phyloP scores from a whole-genome alignment of 805 yeast species.

The Debaryomyces castellii region DNA sequence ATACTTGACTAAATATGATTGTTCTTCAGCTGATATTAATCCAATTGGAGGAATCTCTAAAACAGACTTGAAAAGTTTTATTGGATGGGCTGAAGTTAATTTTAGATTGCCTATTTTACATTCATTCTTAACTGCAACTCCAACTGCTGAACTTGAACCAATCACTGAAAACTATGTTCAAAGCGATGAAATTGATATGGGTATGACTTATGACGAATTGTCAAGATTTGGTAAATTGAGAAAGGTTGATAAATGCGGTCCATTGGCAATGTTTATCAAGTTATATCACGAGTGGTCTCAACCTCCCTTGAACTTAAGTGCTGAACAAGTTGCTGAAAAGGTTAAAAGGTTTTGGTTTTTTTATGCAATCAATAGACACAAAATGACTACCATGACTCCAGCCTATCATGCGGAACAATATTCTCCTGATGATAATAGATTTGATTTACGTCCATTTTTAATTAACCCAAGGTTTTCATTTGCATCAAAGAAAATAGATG shows the following conservation, averaged over 20 bases:
- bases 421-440: slow-evolving; percentile 97
- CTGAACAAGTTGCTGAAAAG: slow-evolving; percentile 84
- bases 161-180: slow-evolving; percentile 90
- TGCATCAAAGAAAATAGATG: slow-evolving; percentile 88
- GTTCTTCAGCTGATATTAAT: slow-evolving; percentile 95
- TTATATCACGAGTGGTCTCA: slow-evolving; percentile 92
- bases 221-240: slow-evolving; percentile 88
- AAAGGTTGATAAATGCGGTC: slow-evolving; percentile 93
- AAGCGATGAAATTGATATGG: slow-evolving; percentile 97
- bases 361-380: slow-evolving; percentile 94
- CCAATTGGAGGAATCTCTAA: slow-evolving; percentile 99
- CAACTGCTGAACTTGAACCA: slow-evolving; percentile 98
- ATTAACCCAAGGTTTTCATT: slow-evolving; percentile 86
- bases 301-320: slow-evolving; percentile 57
- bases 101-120: slow-evolving; percentile 76
- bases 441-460: slow-evolving; percentile 93
- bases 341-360: slow-evolving; percentile 91
- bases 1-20: slow-evolving; percentile 93
- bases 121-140: slow-evolving; percentile 85
- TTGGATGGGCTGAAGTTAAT: slow-evolving; percentile 67
- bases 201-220: slow-evolving; percentile 93
- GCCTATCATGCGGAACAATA: slow-evolving; percentile 97
- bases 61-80: slow-evolving; percentile 84
- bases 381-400: slow-evolving; percentile 97
- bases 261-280: slow-evolving; percentile 90